phyloP scores from a whole-genome alignment of 306 rosid species.

The Oxytropis ochrocephala region DNA sequence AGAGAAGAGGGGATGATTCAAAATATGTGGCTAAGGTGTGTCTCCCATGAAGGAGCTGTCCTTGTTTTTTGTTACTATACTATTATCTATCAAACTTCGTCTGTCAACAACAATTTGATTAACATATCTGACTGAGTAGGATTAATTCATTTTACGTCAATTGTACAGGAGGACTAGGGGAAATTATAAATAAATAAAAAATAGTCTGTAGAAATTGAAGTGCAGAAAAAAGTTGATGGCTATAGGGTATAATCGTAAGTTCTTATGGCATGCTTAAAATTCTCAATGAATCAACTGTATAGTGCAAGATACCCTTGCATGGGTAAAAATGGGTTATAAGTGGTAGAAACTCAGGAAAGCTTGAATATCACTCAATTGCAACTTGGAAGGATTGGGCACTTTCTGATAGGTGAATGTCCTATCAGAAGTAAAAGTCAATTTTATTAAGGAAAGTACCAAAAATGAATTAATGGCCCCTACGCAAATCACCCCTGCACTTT shows the following conservation, averaged over 20 bases:
- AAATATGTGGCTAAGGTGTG: conserved; percentile 95
- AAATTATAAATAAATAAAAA: background rate
- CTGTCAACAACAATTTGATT: conserved; percentile 10
- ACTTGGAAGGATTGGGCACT: background rate
- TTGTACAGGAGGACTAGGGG: background rate
- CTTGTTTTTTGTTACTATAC: background rate
- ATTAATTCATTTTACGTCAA: background rate
- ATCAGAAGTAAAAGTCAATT: background rate
- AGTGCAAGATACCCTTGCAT: background rate
- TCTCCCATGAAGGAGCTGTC: conserved; percentile 16
- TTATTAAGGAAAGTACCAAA: background rate
- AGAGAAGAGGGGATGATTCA: conserved; percentile 95
- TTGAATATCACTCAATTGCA: conserved; percentile 2
- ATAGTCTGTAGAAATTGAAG: conserved; percentile 3
- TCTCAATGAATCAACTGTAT: background rate
- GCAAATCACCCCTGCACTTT: background rate
- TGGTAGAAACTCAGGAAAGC: background rate
- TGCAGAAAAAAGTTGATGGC: background rate
- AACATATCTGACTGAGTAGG: background rate
- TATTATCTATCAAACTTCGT: conserved; percentile 2
- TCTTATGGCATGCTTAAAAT: background rate
- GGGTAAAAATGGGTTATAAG: conserved; percentile 6
- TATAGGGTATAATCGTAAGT: background rate
- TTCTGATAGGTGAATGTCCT: background rate
- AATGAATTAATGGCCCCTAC: background rate